Evolutionary conservation across 2,329 filamentous ascomycete species (phyloP), one percentile per base, ranked within the genome.

Genomic region (Sphaerulina musiva): DNA sequence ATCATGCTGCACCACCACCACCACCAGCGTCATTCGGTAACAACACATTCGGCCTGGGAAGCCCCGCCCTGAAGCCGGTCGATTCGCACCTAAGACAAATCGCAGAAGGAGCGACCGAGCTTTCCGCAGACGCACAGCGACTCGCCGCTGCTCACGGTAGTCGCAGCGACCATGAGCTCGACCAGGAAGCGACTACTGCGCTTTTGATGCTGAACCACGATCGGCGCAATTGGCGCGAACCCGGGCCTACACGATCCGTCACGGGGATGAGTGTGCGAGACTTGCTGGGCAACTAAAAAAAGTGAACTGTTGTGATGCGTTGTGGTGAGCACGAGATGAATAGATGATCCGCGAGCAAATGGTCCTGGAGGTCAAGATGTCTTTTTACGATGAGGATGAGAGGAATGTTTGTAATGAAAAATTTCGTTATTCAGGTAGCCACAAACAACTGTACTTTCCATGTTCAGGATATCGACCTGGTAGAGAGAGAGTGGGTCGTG

Each of bases 161-260:
- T 4, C 56, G 63, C 17, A 66, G 58, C 20, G 65, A 69, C 43
- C 57, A 69, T 45, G 62, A 73, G 63, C 69, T 74, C 31, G 75
- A 78, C 42, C 85, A 90, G 57, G 89, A 93, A 69, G 91, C 89
- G 1, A 93, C 89, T 6, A 85, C 89, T 10, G 91, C 90, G 2
- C 70, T 95, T 62, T 72, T 95, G 68, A 95, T 95, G 90, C 75
- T 96, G 55, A 95, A 91, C 61, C 83, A 78, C 51, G 89, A 93
- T 68, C 80, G 88, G 42, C 40, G 57, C 10, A 72, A 66, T 52
- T 76, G 74, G 73, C 66, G 61, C 10, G 56, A 60, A 56, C 51
- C 55, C 8, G 54, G 53, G 34, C 29, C 26, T 40, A 53, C 38
- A 14, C 32, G 51, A 31, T 49, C 44, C 39, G 62, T 53, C 47